Conservation (phyloP, 2,329 filamentous ascomycete species). For the Claviceps arundinis region DNA sequence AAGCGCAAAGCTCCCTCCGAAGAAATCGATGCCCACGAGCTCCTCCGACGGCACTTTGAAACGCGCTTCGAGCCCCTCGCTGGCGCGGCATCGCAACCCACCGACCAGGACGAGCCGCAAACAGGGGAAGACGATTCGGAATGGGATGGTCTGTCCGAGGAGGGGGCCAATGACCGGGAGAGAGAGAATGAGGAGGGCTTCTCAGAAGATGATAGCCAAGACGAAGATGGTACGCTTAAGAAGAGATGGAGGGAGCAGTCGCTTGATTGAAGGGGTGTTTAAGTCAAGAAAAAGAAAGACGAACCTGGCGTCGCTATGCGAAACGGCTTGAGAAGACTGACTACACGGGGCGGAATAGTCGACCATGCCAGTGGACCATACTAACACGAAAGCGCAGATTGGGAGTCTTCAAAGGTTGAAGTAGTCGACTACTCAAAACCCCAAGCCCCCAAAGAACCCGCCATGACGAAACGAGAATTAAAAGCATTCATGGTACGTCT, state of each 20-base stretch:
- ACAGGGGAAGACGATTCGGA: background rate
- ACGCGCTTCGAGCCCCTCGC: conserved; percentile 68
- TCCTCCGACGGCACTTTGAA: conserved; percentile 79
- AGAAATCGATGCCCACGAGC: conserved; percentile 49
- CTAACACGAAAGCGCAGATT: background rate
- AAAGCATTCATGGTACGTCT: conserved; percentile 61
- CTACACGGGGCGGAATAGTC: too few species aligned
- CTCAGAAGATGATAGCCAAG: conserved; percentile 21
- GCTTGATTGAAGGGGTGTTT: too few species aligned
- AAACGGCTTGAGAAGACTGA: too few species aligned
- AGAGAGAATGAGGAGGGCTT: conserved; percentile 1
- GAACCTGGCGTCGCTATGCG: background rate
- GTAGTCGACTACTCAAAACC: conserved; percentile 46
- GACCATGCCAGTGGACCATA: background rate
- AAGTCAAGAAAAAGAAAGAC: background rate
- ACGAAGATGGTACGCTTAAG: conserved; percentile 11
- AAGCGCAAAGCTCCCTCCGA: conserved; percentile 33
- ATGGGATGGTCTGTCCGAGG: conserved; percentile 12
- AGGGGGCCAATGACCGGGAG: conserved; percentile 15
- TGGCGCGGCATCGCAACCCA: conserved; percentile 8
- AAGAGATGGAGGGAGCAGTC: too few species aligned
- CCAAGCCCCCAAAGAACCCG: conserved; percentile 21
- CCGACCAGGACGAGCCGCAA: conserved; percentile 11
- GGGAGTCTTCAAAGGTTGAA: conserved; percentile 26
- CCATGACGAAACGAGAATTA: conserved; percentile 53